Percentiles rank a stretch among this genome's conserved stretches.
Conservation (phyloP, 164 flowering plant species). For the Paratinospora sagittata region DNA sequence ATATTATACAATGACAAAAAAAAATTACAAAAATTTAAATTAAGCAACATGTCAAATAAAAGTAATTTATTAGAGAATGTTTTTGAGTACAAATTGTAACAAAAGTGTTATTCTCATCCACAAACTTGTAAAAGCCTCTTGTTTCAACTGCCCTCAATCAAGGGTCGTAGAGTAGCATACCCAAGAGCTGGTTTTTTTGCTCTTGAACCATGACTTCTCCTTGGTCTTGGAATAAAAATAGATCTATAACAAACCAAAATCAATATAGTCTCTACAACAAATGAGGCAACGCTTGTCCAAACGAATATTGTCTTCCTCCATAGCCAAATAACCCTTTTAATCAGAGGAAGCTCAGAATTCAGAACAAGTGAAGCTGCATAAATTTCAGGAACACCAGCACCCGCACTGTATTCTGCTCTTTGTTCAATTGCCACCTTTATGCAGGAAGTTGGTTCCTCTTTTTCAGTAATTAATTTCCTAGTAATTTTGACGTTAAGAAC, state of each 20-base stretch:
- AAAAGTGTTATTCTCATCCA: not conserved
- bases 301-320: slow-evolving; percentile 69
- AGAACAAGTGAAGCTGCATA: slow-evolving; percentile 54
- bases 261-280: slow-evolving; percentile 46
- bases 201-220: slow-evolving; percentile 22
- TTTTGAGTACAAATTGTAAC: too few relatives aligned
- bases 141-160: slow-evolving; percentile 7
- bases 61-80: too few relatives aligned
- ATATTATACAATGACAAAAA: too few relatives aligned
- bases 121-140: not conserved
- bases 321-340: slow-evolving; percentile 63
- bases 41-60: too few relatives aligned
- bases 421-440: slow-evolving; percentile 62
- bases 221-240: slow-evolving; percentile 51
- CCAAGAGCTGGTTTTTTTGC: slow-evolving; percentile 12
- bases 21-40: too few relatives aligned
- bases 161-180: slow-evolving; percentile 1
- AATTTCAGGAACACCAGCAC: slow-evolving; percentile 78
- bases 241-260: slow-evolving; percentile 59
- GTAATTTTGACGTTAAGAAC: slow-evolving; percentile 35
- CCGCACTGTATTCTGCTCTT: slow-evolving; percentile 65
- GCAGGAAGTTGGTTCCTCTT: slow-evolving; percentile 53
- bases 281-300: slow-evolving; percentile 47
- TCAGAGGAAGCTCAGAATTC: slow-evolving; percentile 66
- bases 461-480: slow-evolving; percentile 43